Percentiles rank a stretch among this genome's conserved stretches.
phyloP scores from a whole-genome alignment of 2,329 filamentous ascomycete species.

The Cryoendolithus antarcticus region DNA sequence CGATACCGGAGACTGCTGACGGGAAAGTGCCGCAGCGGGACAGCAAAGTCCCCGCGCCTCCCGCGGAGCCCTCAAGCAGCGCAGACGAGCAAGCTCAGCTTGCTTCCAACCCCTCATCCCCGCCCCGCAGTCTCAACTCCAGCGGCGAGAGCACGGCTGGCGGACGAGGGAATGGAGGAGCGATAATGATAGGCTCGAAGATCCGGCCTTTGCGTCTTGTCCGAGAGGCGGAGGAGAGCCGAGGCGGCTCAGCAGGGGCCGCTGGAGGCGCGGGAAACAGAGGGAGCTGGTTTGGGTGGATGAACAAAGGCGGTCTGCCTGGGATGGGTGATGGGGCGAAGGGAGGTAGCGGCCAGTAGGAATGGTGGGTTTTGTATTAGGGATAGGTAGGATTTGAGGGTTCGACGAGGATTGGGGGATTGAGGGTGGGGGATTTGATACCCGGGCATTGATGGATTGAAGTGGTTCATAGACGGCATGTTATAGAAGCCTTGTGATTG shows the following conservation, averaged over 20 bases:
- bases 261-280: conserved; percentile 33
- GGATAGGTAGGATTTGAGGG: too few relatives aligned
- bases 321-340: background rate
- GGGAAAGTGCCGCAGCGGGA: conserved; percentile 11
- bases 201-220: conserved; percentile 77
- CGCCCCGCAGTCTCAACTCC: conserved; percentile 44
- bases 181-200: conserved; percentile 49
- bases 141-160: conserved; percentile 9
- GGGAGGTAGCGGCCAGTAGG: conserved; percentile 1
- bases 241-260: conserved; percentile 17
- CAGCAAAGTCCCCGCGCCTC: conserved; percentile 16
- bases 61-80: conserved; percentile 9
- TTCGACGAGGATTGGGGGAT: too few relatives aligned
- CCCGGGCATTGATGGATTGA: too few relatives aligned
- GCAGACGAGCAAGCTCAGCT: too few relatives aligned
- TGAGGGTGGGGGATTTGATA: too few relatives aligned
- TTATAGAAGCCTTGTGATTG: too few relatives aligned
- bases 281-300: conserved; percentile 37
- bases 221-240: conserved; percentile 48
- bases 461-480: too few relatives aligned
- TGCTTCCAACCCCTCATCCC: conserved; percentile 39
- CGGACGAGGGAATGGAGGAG: conserved; percentile 15
- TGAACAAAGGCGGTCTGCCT: conserved; percentile 22
- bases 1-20: conserved; percentile 12
- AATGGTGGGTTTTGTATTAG: background rate